A percentile compares a stretch with the other conserved stretches of the same genome.
phyloP scores from a whole-genome alignment of 1,284 basidiomycete genomes.

The Microstroma glucosiphilum region DNA sequence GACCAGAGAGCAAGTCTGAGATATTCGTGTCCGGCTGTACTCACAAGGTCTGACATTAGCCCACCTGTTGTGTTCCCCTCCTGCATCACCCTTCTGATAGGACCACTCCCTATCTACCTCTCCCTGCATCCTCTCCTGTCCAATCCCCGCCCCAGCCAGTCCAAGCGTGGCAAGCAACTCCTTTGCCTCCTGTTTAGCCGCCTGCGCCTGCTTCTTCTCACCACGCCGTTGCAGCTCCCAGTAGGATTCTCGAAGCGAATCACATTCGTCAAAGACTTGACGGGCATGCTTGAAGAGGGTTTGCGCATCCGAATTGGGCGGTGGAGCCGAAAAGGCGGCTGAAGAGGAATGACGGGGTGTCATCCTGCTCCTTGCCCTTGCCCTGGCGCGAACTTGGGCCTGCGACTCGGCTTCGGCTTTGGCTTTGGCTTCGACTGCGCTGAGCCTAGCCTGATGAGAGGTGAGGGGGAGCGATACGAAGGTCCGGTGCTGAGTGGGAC shows the following conservation, averaged over 20 bases:
- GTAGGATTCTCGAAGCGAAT: background rate
- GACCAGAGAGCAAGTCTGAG: background rate
- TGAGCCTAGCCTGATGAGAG: too few relatives aligned
- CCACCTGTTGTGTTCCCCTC: background rate
- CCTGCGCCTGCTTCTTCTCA: background rate
- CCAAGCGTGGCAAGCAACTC: background rate
- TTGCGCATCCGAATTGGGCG: too few relatives aligned
- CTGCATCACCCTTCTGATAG: background rate
- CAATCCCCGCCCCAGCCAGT: background rate
- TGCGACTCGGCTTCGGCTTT: too few relatives aligned
- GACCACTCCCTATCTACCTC: background rate
- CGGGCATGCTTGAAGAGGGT: background rate
- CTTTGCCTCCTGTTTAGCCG: background rate
- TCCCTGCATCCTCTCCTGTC: background rate
- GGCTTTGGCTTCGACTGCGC: too few relatives aligned
- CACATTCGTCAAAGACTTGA: background rate
- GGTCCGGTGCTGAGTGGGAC: too few relatives aligned
- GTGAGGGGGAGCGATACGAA: too few relatives aligned
- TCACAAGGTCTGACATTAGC: constrained; percentile 6
- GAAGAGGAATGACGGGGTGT: too few relatives aligned
- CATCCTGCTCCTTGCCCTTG: too few relatives aligned
- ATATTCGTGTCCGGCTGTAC: background rate
- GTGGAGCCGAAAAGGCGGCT: too few relatives aligned
- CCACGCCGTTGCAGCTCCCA: background rate
- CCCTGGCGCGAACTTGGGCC: too few relatives aligned